These are phyloP conservation scores for Caryocar brasiliense DNA, from an alignment of 441 rosid species.

Conservation along the genomic window DNA sequence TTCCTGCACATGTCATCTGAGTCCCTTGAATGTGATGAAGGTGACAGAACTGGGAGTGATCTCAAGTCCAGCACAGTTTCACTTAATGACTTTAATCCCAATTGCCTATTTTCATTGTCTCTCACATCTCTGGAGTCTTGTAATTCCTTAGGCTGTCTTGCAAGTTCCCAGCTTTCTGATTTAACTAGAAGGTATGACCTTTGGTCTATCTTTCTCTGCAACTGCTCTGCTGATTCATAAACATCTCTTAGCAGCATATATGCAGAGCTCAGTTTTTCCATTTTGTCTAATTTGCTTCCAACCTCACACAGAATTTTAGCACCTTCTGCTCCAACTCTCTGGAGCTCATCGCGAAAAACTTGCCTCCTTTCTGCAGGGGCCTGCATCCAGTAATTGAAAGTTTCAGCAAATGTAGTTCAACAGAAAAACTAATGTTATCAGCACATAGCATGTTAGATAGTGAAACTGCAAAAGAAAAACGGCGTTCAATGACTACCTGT, in stretches of 20 bases:
- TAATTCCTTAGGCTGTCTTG: constrained; percentile 14
- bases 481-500: constrained; percentile 30
- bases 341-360: constrained; percentile 38
- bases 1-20: constrained; percentile 16
- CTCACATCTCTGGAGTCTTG: constrained; percentile 19
- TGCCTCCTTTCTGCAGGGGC: constrained; percentile 40
- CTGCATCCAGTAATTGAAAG: too few relatives aligned
- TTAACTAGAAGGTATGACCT: constrained; percentile 48
- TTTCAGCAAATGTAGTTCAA: background rate
- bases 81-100: constrained; percentile 37
- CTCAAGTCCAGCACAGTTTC: constrained; percentile 37
- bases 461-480: too few relatives aligned
- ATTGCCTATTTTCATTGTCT: constrained; percentile 16
- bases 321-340: constrained; percentile 38
- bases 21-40: background rate
- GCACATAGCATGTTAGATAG: too few relatives aligned
- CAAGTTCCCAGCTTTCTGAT: constrained; percentile 49
- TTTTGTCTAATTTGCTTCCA: constrained; percentile 44
- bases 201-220: constrained; percentile 48
- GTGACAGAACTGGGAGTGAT: constrained; percentile 5
- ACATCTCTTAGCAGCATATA: constrained; percentile 41
- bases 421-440: too few relatives aligned
- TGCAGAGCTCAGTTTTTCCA: constrained; percentile 42
- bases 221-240: constrained; percentile 53
- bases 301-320: constrained; percentile 44